A percentile compares a stretch with the other conserved stretches of the same genome.
phyloP scores from a whole-genome alignment of 2,329 filamentous ascomycete species.

The Alternaria rosae region DNA sequence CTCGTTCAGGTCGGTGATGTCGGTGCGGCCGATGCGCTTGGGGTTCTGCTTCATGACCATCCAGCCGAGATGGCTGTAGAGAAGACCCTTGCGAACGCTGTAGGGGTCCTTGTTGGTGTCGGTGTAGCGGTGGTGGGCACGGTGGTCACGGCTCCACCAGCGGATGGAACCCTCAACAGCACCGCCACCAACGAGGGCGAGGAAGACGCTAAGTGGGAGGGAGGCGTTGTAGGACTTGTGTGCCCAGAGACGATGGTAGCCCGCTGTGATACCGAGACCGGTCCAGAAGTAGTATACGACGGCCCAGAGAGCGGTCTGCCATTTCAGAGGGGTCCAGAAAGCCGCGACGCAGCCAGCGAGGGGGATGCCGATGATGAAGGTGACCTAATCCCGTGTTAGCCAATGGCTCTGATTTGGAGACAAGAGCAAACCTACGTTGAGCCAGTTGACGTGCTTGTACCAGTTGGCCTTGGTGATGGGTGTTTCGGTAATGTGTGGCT shows the following conservation, averaged over 20 bases:
- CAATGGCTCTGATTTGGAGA: too few relatives aligned
- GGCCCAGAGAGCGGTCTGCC: conserved; percentile 77
- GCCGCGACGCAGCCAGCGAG: conserved; percentile 75
- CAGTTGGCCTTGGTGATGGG: conserved; percentile 84
- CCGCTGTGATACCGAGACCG: conserved; percentile 67
- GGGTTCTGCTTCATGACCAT: conserved; percentile 65
- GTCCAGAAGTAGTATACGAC: conserved; percentile 86
- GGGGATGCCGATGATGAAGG: conserved; percentile 81
- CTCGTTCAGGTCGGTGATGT: conserved; percentile 61
- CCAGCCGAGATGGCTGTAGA: conserved; percentile 62
- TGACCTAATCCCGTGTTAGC: conserved; percentile 66
- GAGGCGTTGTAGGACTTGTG: conserved; percentile 58
- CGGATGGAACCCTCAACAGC: conserved; percentile 60
- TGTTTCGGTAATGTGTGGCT: conserved; percentile 84
- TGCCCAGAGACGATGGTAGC: conserved; percentile 79
- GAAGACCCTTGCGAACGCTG: conserved; percentile 59
- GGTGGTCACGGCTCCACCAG: conserved; percentile 61
- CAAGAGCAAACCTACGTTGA: conserved; percentile 68
- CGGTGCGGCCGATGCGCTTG: conserved; percentile 60
- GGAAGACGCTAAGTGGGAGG: conserved; percentile 56
- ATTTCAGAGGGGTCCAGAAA: conserved; percentile 79
- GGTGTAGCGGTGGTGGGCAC: conserved; percentile 61
- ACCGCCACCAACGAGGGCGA: conserved; percentile 58
- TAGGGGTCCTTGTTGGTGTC: conserved; percentile 63
- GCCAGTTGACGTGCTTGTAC: conserved; percentile 94